Evolutionary conservation across 78 protist species (phyloP).

Genomic region (Acrasis kona): DNA sequence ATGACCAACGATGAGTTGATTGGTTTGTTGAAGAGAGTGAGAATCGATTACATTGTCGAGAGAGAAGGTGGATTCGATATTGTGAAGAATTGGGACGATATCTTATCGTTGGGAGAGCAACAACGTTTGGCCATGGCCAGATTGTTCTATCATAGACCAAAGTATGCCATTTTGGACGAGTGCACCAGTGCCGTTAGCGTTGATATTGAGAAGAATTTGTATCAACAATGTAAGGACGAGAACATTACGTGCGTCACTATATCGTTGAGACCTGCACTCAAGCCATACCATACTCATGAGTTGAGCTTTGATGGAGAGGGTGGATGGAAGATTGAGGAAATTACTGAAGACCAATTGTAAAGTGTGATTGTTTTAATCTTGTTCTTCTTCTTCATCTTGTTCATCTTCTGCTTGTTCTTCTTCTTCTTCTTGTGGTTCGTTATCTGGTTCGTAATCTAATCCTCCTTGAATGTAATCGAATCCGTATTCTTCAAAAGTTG

Average conservation of each 20-base stretch:
- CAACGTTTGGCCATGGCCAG: constrained; percentile 80
- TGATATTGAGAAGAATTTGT: constrained; percentile 34
- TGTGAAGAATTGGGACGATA: constrained; percentile 13
- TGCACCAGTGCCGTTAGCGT: constrained; percentile 50
- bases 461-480: too few relatives aligned
- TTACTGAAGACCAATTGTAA: too few relatives aligned
- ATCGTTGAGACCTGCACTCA: constrained; percentile 18
- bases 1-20: constrained; percentile 59
- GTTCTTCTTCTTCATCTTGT: too few relatives aligned
- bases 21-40: constrained; percentile 35
- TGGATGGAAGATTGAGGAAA: not conserved
- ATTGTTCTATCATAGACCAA: constrained; percentile 71
- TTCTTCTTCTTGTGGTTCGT: too few relatives aligned
- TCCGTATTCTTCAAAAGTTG: too few relatives aligned
- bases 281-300: constrained; percentile 17
- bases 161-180: constrained; percentile 80
- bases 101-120: constrained; percentile 47
- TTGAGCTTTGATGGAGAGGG: constrained; percentile 1
- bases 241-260: constrained; percentile 20
- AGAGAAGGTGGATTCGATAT: constrained; percentile 2
- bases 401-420: too few relatives aligned
- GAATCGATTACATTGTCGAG: constrained; percentile 5
- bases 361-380: too few relatives aligned
- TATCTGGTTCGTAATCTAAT: too few relatives aligned
- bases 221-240: not conserved